Percentiles rank a stretch among this genome's conserved stretches.
Conservation (phyloP, 2,329 filamentous ascomycete genomes). For the Pseudogymnoascus sp. region DNA sequence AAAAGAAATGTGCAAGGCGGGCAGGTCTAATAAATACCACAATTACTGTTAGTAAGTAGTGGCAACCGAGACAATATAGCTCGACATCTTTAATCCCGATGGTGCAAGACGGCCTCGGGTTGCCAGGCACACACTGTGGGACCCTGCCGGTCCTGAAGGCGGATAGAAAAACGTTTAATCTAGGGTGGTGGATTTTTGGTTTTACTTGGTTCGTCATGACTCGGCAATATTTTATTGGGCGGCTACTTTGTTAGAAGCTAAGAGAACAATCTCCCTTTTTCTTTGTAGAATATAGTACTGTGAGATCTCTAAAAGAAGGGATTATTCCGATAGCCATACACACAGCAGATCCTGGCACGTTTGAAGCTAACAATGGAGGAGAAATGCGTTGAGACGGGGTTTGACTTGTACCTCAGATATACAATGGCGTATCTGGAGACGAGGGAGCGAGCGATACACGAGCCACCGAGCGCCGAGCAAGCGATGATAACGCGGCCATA, state of each 20-base stretch:
- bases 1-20: background rate
- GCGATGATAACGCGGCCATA: conserved; percentile 1
- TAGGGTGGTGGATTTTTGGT: background rate
- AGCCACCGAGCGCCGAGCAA: background rate
- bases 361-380: background rate
- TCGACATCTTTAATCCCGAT: background rate
- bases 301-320: background rate
- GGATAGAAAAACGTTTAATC: background rate
- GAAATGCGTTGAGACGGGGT: background rate
- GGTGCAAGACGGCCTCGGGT: conserved; percentile 5
- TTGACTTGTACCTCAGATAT: conserved; percentile 1
- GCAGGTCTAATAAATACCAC: conserved; percentile 3
- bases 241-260: background rate
- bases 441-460: background rate
- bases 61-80: conserved; percentile 5
- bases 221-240: background rate
- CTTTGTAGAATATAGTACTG: background rate
- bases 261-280: background rate
- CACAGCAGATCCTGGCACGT: background rate
- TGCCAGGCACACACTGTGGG: conserved; percentile 4
- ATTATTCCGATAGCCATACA: background rate
- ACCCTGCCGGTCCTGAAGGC: background rate
- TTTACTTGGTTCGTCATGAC: conserved; percentile 3
- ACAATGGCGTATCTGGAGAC: conserved; percentile 4
- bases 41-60: conserved; percentile 1